These are phyloP conservation scores for Colletotrichum tropicicola DNA, from an alignment of 2,329 filamentous ascomycete species.

Conservation along the genomic window DNA sequence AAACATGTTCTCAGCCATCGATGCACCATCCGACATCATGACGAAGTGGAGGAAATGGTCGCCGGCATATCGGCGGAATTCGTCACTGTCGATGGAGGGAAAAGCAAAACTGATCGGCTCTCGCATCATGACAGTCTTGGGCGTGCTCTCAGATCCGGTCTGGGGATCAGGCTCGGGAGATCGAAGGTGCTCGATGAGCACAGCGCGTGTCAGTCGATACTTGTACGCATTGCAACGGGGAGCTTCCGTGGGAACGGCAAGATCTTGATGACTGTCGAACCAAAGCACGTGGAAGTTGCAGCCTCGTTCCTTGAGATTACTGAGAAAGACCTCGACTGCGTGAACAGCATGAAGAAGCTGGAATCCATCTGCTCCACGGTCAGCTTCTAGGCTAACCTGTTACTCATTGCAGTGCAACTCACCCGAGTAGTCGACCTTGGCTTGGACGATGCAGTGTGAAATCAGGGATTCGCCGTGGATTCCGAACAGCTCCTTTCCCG, in stretches of 20 bases:
- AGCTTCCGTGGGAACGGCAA: constrained; percentile 62
- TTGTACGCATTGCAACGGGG: constrained; percentile 46
- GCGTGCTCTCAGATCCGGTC: constrained; percentile 37
- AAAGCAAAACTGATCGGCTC: constrained; percentile 15
- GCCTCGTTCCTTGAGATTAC: constrained; percentile 66
- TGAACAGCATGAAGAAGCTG: constrained; percentile 78
- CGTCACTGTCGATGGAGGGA: constrained; percentile 27
- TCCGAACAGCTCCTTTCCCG: constrained; percentile 76
- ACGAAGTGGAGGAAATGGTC: constrained; percentile 70
- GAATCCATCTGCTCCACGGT: constrained; percentile 61
- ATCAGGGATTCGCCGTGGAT: constrained; percentile 80
- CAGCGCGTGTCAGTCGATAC: constrained; percentile 69
- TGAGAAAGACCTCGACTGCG: constrained; percentile 72
- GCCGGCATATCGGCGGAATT: constrained; percentile 65
- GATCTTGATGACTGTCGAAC: constrained; percentile 64
- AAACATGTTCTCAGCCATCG: constrained; percentile 36
- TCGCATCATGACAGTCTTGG: constrained; percentile 54
- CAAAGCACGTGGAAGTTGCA: constrained; percentile 79
- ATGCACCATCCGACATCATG: constrained; percentile 46
- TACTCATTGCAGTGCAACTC: too few species aligned
- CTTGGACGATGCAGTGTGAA: constrained; percentile 68
- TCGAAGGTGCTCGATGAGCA: constrained; percentile 71
- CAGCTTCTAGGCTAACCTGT: too few species aligned
- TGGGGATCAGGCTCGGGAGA: neutral
- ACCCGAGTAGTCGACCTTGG: constrained; percentile 70